Base-by-base conservation (phyloP, 2,329 filamentous ascomycete species). In the Claviceps paspali region DNA sequence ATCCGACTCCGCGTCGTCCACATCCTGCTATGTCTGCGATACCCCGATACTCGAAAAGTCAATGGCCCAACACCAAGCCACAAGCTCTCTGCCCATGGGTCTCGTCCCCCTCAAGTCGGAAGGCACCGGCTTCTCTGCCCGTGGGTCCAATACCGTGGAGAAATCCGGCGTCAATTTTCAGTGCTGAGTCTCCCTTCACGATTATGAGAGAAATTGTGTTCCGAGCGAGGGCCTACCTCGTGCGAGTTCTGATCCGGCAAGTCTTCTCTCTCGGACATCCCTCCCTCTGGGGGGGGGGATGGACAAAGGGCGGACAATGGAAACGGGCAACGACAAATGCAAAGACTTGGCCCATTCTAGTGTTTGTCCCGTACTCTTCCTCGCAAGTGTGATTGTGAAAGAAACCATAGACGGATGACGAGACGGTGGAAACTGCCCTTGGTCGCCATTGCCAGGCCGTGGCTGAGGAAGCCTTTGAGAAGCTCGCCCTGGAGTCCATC, bases 121-220 rank as follows among this genome's bases (percentile, higher is more conserved):
- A 49, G 88, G 88, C 1, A 96, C 88, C 0, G 88, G 88, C 0
- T 96, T 94, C 57, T 87, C 88, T 4, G 82, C 84, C 4, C 79
- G 80, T n/a, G 88, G 91, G 3, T 72, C 73, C 36, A 93, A 81
- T 51, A 73, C 82, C 48, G 85, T 92, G 12, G 81, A 82, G 59
- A 91, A 79, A 55, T 62, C 70, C 3, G 80, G 82, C 0, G 76
- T 92, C 14, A 79, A 79, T 0, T 94, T 94, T 56, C 83, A 92
- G 53, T 88, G 83, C 53, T 91, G 45, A 49, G n/a, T 11, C 11
- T 14, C 28, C 27, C n/a, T n/a, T n/a, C n/a, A n/a, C n/a, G n/a
- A n/a, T n/a, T n/a, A n/a, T n/a, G n/a, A n/a, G n/a, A n/a, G n/a
- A n/a, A n/a, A n/a, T n/a, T n/a, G n/a, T n/a, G n/a, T n/a, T n/a